Base-by-base conservation (phyloP, 371 early-diverging fungal species). In the Apophysomyces ossiformis region DNA sequence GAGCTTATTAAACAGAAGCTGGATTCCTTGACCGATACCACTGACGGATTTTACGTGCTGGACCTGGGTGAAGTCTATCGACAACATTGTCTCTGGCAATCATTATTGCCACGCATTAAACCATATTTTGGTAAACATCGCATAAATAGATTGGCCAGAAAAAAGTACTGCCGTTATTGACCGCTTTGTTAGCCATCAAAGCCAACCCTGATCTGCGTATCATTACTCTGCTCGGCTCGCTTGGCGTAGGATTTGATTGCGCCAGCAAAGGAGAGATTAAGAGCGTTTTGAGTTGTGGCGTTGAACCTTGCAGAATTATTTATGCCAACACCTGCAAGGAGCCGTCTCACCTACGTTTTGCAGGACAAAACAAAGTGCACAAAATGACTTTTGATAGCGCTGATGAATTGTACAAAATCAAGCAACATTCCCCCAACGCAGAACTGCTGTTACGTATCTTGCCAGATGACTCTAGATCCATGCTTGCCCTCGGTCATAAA, bases 291-390 rank as follows among this genome's bases (percentile, higher is more conserved):
- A 82, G 86, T 36, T 71, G 87, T 56, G 96, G 96, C 58, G 93
- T 91, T 1, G 87, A 86, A 38, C 85, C 96, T 15, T 73, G 75
- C 36, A 85, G 91, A 58, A 93, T 99, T 72, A 96, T 98, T 71
- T 99, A 95, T 66, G 99, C 99, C 67, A 97, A 99, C 82, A 98
- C 99, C 36, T 97, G 98, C 88, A 99, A 99, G 85, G 96, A 95
- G 68, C 86, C 90, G 21, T 96, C 96, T n/a, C 95, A 94, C 74
- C 87, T 99, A 71, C 91, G 92, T 60, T 95, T 85, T 70, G 96
- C 98, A 13, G 78, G 80, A 21, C 80, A 82, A 54, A 83, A 89
- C 58, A 87, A 88, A 67, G 95, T 99, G 32, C 75, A 78, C 66
- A 89, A 93, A 87, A 95, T 97, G 95, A 99, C 99, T 26, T 99